Conservation (phyloP, 2,329 filamentous ascomycete species). For the Phyllosticta citriasiana region DNA sequence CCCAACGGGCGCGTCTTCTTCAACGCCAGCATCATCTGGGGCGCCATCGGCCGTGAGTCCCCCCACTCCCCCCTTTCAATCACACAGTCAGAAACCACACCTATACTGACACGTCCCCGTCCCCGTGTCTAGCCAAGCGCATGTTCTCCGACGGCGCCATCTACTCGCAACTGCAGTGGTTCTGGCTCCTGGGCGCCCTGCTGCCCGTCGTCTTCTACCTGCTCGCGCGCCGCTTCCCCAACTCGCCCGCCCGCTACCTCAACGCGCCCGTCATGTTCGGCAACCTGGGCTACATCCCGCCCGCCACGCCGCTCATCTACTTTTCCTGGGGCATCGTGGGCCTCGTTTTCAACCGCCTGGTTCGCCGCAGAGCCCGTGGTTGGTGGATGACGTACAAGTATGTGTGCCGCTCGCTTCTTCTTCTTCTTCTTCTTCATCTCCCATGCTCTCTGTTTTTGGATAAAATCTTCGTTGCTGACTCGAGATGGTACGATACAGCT, state of each 20-base stretch:
- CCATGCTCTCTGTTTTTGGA: background rate
- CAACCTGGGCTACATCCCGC: slow-evolving; percentile 48
- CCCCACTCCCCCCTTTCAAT: background rate
- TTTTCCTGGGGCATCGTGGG: slow-evolving; percentile 19
- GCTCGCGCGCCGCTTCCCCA: slow-evolving; percentile 41
- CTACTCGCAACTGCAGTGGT: slow-evolving; percentile 50
- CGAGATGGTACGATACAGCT: slow-evolving; percentile 13
- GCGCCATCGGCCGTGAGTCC: slow-evolving; percentile 45
- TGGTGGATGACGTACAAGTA: slow-evolving; percentile 19
- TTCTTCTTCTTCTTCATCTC: background rate
- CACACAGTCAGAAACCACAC: slow-evolving; percentile 29
- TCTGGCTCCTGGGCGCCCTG: slow-evolving; percentile 49
- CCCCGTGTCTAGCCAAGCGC: slow-evolving; percentile 21
- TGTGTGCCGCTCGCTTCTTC: no score
- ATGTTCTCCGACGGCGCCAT: slow-evolving; percentile 55
- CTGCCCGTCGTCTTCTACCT: slow-evolving; percentile 45
- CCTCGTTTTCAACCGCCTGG: slow-evolving; percentile 18
- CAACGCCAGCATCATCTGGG: slow-evolving; percentile 58
- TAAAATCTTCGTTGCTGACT: background rate
- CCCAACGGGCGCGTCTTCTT: slow-evolving; percentile 56
- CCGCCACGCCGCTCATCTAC: slow-evolving; percentile 25
- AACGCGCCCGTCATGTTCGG: slow-evolving; percentile 57
- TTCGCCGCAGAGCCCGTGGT: slow-evolving; percentile 15
- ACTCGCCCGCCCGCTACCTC: slow-evolving; percentile 41
- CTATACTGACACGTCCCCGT: background rate